A percentile compares a stretch with the other conserved stretches of the same genome.
These are phyloP conservation scores for Micractinium conductrix DNA, from an alignment of 139 green algal species.

Conservation along the genomic window DNA sequence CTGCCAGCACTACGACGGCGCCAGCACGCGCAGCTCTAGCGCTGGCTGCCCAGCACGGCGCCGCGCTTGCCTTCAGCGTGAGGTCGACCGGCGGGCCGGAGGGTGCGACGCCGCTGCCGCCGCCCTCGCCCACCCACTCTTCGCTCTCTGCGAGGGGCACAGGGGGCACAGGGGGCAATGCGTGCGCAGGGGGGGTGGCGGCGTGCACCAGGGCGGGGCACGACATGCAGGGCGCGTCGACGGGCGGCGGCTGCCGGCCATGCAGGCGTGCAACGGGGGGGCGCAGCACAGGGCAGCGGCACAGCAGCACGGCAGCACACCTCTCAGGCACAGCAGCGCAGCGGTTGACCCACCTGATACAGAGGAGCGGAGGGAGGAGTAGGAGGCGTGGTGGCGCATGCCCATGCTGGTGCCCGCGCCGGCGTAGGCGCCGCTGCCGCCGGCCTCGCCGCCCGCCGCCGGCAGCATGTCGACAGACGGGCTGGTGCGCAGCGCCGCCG, in stretches of 20 bases:
- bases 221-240: background rate
- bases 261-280: background rate
- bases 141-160: conserved; percentile 10
- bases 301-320: background rate
- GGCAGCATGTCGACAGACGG: background rate
- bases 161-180: background rate
- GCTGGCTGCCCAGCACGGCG: no score
- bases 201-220: background rate
- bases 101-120: background rate
- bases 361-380: conserved; percentile 30
- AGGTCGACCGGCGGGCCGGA: conserved; percentile 27
- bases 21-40: no score
- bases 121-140: conserved; percentile 10
- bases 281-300: background rate
- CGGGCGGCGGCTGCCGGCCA: no score
- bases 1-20: no score
- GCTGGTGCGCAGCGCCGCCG: background rate
- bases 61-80: no score
- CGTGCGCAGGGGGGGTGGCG: background rate
- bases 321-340: background rate
- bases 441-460: background rate
- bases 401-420: no score
- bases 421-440: background rate
- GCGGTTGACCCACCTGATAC: background rate
- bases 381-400: conserved; percentile 32